A percentile compares a stretch with the other conserved stretches of the same genome.
phyloP scores from a whole-genome alignment of 805 yeast species.

The Pichia cabralensis region DNA sequence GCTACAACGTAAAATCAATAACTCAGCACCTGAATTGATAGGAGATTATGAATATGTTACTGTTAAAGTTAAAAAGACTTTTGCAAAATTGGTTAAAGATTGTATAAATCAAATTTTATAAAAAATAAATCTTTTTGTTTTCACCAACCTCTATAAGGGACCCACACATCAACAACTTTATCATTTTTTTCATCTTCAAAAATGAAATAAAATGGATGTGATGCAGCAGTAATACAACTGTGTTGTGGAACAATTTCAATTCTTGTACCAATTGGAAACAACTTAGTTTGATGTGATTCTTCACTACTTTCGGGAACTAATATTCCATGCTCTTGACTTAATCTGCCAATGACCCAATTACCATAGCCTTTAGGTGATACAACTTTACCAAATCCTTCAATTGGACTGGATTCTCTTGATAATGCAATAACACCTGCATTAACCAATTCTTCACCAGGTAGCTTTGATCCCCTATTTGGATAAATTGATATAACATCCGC shows the following conservation, averaged over 20 bases:
- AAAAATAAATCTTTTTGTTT: background rate
- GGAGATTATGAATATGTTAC: slow-evolving; percentile 1
- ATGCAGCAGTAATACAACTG: slow-evolving; percentile 59
- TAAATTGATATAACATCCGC: slow-evolving; percentile 54
- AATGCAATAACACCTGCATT: slow-evolving; percentile 69
- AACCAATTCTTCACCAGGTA: slow-evolving; percentile 51
- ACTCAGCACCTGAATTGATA: background rate
- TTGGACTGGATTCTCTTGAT: slow-evolving; percentile 52
- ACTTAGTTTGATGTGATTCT: slow-evolving; percentile 18
- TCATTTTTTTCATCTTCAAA: slow-evolving; percentile 31
- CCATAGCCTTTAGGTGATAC: slow-evolving; percentile 30
- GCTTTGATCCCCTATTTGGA: slow-evolving; percentile 39
- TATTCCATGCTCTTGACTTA: slow-evolving; percentile 77
- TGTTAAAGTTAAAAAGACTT: slow-evolving; percentile 1
- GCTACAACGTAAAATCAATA: slow-evolving; percentile 4
- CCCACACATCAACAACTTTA: slow-evolving; percentile 20
- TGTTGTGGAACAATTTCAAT: slow-evolving; percentile 60
- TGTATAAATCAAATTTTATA: slow-evolving; percentile 1
- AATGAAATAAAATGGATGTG: slow-evolving; percentile 48
- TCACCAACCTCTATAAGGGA: slow-evolving; percentile 17
- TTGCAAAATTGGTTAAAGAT: background rate
- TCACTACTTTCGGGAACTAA: slow-evolving; percentile 44
- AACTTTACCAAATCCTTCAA: slow-evolving; percentile 49
- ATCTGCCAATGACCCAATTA: slow-evolving; percentile 51
- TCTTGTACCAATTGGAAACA: slow-evolving; percentile 46